phyloP scores from a whole-genome alignment of 2,329 filamentous ascomycete genomes.

The Ophiostoma himal-ulmi region DNA sequence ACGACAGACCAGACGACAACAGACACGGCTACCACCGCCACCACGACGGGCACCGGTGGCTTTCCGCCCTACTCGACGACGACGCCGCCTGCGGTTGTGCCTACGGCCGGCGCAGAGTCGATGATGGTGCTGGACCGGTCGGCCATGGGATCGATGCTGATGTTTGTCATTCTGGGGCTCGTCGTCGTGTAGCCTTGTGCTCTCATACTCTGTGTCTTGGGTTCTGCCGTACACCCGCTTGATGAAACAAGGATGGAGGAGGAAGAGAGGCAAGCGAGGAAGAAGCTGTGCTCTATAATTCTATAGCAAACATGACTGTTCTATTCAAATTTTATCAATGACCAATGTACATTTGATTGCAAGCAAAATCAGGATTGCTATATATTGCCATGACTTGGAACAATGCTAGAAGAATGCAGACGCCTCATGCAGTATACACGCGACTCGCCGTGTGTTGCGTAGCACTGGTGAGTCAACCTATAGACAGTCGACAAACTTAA shows the following conservation, averaged over 20 bases:
- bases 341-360: not conserved
- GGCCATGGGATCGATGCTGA: slow-evolving; percentile 23
- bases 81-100: slow-evolving; percentile 22
- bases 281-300: not conserved
- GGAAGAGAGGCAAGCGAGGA: not conserved
- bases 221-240: not conserved
- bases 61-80: slow-evolving; percentile 14
- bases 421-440: not conserved
- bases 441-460: not conserved
- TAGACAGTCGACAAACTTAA: not conserved
- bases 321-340: not conserved
- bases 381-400: not conserved
- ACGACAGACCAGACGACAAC: slow-evolving; percentile 4
- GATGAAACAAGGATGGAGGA: slow-evolving; percentile 2
- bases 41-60: not conserved
- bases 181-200: slow-evolving; percentile 22
- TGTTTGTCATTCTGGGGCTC: slow-evolving; percentile 26
- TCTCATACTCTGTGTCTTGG: not conserved
- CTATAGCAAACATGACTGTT: not conserved
- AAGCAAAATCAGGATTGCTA: not conserved
- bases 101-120: slow-evolving; percentile 25
- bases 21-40: slow-evolving; percentile 2
- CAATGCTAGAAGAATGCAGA: not conserved
- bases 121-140: slow-evolving; percentile 24
- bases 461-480: not conserved